phyloP scores from a whole-genome alignment of 805 yeast genomes.

The Vanderwaltozyma tropicalis region DNA sequence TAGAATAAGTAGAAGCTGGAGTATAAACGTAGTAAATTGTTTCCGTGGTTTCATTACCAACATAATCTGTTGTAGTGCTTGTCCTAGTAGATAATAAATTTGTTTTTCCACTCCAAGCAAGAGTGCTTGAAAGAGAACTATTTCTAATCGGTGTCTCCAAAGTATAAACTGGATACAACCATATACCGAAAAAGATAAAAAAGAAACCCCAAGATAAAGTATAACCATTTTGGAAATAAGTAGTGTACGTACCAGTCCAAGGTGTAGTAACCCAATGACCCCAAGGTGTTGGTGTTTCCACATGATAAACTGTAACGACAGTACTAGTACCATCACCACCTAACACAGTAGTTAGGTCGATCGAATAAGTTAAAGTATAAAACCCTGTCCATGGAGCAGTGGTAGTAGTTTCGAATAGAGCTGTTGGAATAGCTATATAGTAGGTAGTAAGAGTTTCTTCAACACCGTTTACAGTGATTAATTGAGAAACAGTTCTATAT shows the following conservation, averaged over 20 bases:
- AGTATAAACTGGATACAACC: neutral
- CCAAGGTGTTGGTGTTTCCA: conserved; percentile 3
- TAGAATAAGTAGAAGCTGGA: neutral
- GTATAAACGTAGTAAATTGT: neutral
- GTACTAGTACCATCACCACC: conserved; percentile 2
- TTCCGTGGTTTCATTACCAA: neutral
- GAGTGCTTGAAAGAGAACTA: neutral
- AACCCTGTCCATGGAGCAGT: neutral
- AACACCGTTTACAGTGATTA: neutral
- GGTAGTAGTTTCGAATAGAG: neutral
- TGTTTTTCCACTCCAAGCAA: neutral
- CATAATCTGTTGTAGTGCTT: neutral
- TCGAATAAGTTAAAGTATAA: conserved; percentile 1
- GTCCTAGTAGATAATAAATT: neutral
- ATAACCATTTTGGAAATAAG: neutral
- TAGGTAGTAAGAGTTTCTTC: neutral
- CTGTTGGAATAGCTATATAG: neutral
- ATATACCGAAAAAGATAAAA: neutral
- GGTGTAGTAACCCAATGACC: neutral
- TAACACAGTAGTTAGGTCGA: neutral
- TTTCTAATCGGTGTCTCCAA: neutral
- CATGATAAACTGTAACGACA: conserved; percentile 2
- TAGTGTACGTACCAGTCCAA: conserved; percentile 1
- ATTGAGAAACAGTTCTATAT: neutral
- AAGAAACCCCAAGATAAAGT: neutral